Evolutionary conservation across 441 rosid species (phyloP), one percentile per base, ranked within the genome.

Genomic region (Arabidopsis lyrata): DNA sequence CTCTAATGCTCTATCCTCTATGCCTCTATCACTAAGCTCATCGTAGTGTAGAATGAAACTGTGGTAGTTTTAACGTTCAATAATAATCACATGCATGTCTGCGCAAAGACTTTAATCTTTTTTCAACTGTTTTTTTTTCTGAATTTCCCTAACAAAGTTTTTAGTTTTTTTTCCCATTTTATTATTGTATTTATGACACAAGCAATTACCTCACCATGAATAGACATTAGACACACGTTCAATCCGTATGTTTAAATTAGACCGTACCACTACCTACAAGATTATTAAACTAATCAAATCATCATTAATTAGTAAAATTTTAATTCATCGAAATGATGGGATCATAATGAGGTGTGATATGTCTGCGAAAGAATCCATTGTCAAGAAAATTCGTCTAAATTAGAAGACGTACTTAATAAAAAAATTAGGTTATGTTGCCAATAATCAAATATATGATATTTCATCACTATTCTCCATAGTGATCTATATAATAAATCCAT

Each of bases 101-200:
- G 42, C 13, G 12, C 4, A 4, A 41, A 14, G 8, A 41, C 47
- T 5, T 13, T 41, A 15, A 42, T 42, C 16, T 42, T 42, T 42
- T 13, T 14, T 5, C 47, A 42, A 13, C 15, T 14, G 8, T 5
- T 41, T 41, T 41, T 11, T n/a, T n/a, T 38, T 38, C 27, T 22
- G 27, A 22, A 2, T 38, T 38, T 38, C 9, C 42, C 42, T 38
- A 38, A 38, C 2, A 22, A 36, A 10, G 15, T 12, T 13, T 58
- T 41, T 41, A 41, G 50, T 1, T 34, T 18, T 34, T 18, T 69
- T 20, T 3, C 29, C 12, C 39, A 34, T 5, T 29, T 34, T 45
- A 7, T 44, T 31, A 42, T 32, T 45, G n/a, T 15, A 24, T 39
- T 52, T 61, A 72, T 72, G 62, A 72, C 62, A 18, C 68, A 62